A percentile compares a stretch with the other conserved stretches of the same genome.
Evolutionary conservation across 2,329 filamentous ascomycete genomes (phyloP).

Genomic region (Epichloe coenophiala): DNA sequence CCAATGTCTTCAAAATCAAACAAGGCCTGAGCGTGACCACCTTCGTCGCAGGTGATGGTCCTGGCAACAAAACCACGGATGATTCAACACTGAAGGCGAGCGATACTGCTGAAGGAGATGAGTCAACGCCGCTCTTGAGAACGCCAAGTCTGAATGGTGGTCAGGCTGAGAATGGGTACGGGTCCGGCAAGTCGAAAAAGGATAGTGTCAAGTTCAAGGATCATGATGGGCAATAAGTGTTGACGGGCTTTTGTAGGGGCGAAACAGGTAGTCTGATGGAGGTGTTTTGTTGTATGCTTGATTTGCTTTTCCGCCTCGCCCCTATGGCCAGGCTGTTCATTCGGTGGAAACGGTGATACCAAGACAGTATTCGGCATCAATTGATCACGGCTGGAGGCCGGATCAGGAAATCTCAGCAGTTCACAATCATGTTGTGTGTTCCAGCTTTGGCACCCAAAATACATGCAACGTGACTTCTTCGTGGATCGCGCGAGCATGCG

Average conservation of each 20-base stretch:
- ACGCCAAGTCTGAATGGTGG: conserved; percentile 1
- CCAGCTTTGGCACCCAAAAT: background rate
- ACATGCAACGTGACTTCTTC: no score
- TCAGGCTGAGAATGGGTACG: conserved; percentile 6
- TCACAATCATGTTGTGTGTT: background rate
- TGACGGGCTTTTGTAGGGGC: background rate
- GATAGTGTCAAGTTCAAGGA: background rate
- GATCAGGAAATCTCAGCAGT: background rate
- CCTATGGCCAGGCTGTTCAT: background rate
- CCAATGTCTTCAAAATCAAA: conserved; percentile 56
- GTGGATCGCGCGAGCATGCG: no score
- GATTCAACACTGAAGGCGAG: background rate
- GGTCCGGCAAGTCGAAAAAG: conserved; percentile 7
- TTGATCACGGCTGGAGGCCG: background rate
- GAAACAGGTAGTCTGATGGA: background rate
- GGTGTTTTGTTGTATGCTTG: no score
- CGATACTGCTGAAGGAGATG: conserved; percentile 1
- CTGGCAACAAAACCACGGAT: conserved; percentile 4
- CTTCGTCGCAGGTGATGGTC: conserved; percentile 2
- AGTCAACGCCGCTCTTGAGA: conserved; percentile 8
- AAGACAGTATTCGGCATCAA: background rate
- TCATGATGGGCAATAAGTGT: background rate
- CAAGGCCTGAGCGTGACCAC: conserved; percentile 18
- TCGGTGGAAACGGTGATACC: background rate
- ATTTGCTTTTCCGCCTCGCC: background rate